Base-by-base conservation (phyloP, 129 eudicot genomes). In the Saussurea involucrata region DNA sequence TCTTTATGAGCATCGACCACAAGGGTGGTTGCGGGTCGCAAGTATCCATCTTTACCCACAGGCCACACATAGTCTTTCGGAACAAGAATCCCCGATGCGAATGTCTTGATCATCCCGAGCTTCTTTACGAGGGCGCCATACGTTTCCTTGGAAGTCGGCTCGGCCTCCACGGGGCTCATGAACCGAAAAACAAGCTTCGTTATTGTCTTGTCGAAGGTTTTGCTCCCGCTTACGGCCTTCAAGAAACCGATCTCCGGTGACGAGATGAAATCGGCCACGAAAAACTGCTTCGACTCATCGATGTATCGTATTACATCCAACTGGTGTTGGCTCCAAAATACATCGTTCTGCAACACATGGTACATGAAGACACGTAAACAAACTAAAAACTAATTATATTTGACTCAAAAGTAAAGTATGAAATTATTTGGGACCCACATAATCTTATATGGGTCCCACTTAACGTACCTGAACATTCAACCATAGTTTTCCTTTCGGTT, bases 171-270 rank as follows among this genome's bases (percentile, higher is more conserved):
- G 9, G 44, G 32, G 8, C 21, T 77, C n/a, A 72, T 17, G 81
- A 95, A 83, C 34, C 72, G 79, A 66, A 95, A 84, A 13, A 95
- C 40, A n/a, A 90, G 84, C 75, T 92, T 95, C 5, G 90, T 85
- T 42, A 69, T 79, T 24, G 73, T 74, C 29, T 29, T 71, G 68
- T 84, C 86, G 22, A 80, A 74, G 57, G 88, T 27, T 75, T 68
- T 80, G 24, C 89, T 81, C 4, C 77, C 74, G 46, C 73, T 75
- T 13, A 90, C 34, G 21, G 84, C 71, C 82, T 88, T 92, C 85
- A 95, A 85, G 92, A 95, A 95, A 73, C 86, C 90, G 1, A 90
- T 88, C 81, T 95, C 99, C 0, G 99, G 91, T 31, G 99, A 95
- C 53, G 99, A 95, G 49, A 95, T 82, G 83, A 86, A 92, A 70